Conservation (phyloP, 179 eudicot genomes). For the Carnegiea gigantea region DNA sequence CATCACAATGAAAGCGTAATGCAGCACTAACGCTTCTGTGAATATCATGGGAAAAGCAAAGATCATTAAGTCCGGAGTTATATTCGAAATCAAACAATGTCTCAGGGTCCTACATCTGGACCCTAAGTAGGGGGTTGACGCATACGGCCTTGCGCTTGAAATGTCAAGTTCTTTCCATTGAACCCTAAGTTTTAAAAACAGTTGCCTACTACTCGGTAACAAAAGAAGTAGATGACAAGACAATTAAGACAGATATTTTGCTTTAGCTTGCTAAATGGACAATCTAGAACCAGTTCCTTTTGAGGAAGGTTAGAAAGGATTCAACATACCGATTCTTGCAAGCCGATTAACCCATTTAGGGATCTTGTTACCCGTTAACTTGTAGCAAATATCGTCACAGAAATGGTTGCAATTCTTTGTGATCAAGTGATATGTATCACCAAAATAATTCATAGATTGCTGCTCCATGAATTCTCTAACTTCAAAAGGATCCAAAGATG, state of each 20-base stretch:
- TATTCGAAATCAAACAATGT: too few relatives aligned
- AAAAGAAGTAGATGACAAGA: too few relatives aligned
- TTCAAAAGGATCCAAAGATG: constrained; percentile 1
- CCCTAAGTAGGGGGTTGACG: not conserved
- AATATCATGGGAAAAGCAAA: too few relatives aligned
- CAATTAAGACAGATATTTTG: too few relatives aligned
- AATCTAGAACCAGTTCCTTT: not conserved
- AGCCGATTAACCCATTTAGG: constrained; percentile 30
- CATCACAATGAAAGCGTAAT: not conserved
- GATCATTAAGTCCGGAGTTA: too few relatives aligned
- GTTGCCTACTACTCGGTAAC: too few relatives aligned
- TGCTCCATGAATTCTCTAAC: constrained; percentile 14
- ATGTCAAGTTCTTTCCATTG: too few relatives aligned
- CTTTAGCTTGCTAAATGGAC: not conserved
- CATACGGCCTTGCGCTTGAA: not conserved
- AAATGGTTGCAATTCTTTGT: constrained; percentile 10
- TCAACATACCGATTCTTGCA: constrained; percentile 16
- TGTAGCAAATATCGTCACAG: constrained; percentile 8
- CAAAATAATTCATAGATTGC: not conserved
- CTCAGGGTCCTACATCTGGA: not conserved
- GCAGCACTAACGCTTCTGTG: too few relatives aligned
- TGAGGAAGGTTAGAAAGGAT: not conserved
- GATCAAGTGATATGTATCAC: constrained; percentile 9
- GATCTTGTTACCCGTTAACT: constrained; percentile 23
- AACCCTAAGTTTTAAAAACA: too few relatives aligned